phyloP scores from a whole-genome alignment of 2,329 filamentous ascomycete genomes.

The Fonsecaea multimorphosa region DNA sequence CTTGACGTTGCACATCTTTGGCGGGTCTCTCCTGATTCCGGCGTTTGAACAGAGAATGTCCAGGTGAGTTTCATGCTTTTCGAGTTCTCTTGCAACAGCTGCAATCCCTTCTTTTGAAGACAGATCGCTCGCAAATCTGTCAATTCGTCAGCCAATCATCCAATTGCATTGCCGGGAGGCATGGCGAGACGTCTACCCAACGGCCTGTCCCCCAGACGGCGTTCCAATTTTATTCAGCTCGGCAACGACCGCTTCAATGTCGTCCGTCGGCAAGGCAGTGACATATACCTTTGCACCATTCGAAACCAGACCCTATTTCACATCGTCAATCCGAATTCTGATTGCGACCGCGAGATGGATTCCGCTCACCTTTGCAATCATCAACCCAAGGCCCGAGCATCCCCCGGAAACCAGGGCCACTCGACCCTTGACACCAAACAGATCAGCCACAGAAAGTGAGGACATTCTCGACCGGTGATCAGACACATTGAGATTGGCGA shows the following conservation, averaged over 20 bases:
- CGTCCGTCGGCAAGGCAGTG: constrained; percentile 50
- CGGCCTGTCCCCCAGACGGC: constrained; percentile 46
- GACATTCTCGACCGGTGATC: neutral
- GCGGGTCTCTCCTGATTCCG: constrained; percentile 56
- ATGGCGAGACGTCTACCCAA: constrained; percentile 43
- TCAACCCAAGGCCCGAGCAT: constrained; percentile 55
- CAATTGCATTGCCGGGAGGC: neutral
- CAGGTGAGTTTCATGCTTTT: constrained; percentile 49
- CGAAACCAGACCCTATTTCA: constrained; percentile 47
- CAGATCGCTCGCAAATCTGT: constrained; percentile 45
- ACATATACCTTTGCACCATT: constrained; percentile 58
- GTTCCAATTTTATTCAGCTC: constrained; percentile 51
- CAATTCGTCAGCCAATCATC: constrained; percentile 7
- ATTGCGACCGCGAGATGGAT: neutral
- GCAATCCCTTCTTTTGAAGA: constrained; percentile 51
- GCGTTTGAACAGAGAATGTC: constrained; percentile 60
- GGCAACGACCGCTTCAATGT: constrained; percentile 48
- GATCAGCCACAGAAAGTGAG: constrained; percentile 32
- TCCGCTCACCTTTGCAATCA: constrained; percentile 52
- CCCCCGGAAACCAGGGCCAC: constrained; percentile 55
- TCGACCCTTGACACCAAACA: constrained; percentile 49
- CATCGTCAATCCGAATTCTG: neutral
- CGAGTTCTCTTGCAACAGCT: constrained; percentile 44
- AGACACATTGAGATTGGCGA: neutral
- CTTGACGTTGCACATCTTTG: constrained; percentile 52